A percentile compares a stretch with the other conserved stretches of the same genome.
phyloP scores from a whole-genome alignment of 129 eudicot genomes.

The Deinandra increscens region DNA sequence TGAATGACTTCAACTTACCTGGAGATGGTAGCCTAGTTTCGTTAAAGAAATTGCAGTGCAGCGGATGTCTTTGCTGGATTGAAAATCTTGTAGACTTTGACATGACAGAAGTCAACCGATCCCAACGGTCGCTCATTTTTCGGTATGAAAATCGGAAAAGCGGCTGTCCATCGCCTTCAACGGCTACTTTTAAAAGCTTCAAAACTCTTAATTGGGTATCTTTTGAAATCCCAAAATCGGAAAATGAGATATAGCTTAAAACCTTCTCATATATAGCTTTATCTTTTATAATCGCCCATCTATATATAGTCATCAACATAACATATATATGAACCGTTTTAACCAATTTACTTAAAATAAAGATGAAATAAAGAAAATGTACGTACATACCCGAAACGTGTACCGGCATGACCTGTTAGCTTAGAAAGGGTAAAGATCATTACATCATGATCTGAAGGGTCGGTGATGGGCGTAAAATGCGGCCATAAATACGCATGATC shows the following conservation, averaged over 20 bases:
- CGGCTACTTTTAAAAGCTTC: slow-evolving; percentile 55
- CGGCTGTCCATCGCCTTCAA: slow-evolving; percentile 39
- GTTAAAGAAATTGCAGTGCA: slow-evolving; percentile 50
- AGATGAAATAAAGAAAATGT: too few species aligned
- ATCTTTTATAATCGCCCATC: slow-evolving; percentile 86
- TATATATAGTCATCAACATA: slow-evolving; percentile 21
- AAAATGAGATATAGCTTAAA: slow-evolving; percentile 23
- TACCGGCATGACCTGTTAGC: slow-evolving; percentile 77
- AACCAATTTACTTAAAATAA: background rate
- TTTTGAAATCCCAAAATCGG: slow-evolving; percentile 50
- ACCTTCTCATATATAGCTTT: slow-evolving; percentile 47
- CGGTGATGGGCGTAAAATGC: slow-evolving; percentile 58
- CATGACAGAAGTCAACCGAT: slow-evolving; percentile 32
- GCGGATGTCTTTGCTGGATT: slow-evolving; percentile 51
- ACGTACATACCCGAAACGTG: slow-evolving; percentile 52
- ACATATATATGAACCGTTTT: background rate
- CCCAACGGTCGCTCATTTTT: slow-evolving; percentile 61
- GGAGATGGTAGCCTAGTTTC: slow-evolving; percentile 65
- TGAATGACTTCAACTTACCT: slow-evolving; percentile 32
- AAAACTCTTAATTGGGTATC: slow-evolving; percentile 68
- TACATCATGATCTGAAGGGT: slow-evolving; percentile 61
- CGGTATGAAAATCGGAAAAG: slow-evolving; percentile 45
- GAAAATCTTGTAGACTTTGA: slow-evolving; percentile 53
- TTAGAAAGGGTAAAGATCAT: slow-evolving; percentile 67
- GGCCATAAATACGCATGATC: slow-evolving; percentile 76